Conservation (phyloP, 352 stramenopile species). For the Globisporangium parvum region DNA sequence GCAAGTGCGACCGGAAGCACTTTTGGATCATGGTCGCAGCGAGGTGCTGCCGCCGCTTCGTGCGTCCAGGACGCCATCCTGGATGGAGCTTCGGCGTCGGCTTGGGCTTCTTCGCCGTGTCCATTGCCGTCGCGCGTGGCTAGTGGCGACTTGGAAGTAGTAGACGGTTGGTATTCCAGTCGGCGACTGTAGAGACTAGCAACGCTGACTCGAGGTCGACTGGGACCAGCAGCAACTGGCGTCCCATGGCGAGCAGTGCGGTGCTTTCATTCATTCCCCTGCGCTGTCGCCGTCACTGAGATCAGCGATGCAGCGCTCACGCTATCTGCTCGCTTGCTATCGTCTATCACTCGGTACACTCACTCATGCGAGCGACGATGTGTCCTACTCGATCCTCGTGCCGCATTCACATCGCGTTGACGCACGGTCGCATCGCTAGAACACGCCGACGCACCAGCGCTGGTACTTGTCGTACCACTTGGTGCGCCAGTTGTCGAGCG, state of each 20-base stretch:
- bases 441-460: constrained; percentile 88
- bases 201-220: too few relatives aligned
- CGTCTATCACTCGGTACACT: too few relatives aligned
- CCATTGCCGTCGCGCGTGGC: not conserved
- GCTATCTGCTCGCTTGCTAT: too few relatives aligned
- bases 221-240: too few relatives aligned
- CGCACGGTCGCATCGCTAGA: constrained; percentile 42
- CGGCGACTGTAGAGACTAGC: too few relatives aligned
- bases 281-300: too few relatives aligned
- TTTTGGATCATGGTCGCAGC: constrained; percentile 71
- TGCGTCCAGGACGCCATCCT: constrained; percentile 40
- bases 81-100: constrained; percentile 44
- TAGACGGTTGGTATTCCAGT: not conserved
- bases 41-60: constrained; percentile 33
- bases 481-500: constrained; percentile 95
- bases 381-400: not conserved
- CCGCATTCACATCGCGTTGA: not conserved
- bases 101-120: constrained; percentile 14
- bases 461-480: constrained; percentile 96
- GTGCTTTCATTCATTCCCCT: too few relatives aligned
- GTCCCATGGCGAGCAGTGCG: too few relatives aligned
- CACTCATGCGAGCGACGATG: too few relatives aligned
- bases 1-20: constrained; percentile 48
- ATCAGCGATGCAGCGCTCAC: too few relatives aligned
- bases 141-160: too few relatives aligned